These are phyloP conservation scores for Copromyces sp. DNA, from an alignment of 495 filamentous ascomycete species.

Conservation along the genomic window DNA sequence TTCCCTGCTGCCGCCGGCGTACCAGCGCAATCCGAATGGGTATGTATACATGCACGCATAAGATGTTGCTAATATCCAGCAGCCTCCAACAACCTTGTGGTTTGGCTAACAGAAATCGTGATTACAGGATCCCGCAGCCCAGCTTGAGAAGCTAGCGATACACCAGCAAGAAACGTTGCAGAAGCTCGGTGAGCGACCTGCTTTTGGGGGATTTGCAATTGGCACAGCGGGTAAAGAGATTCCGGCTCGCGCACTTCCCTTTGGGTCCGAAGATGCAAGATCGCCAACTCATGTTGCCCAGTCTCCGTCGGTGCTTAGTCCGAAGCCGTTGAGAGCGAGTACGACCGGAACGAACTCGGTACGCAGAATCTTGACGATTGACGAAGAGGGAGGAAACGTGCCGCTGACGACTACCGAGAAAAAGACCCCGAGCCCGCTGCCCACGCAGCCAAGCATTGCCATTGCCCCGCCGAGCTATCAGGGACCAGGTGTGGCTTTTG, in stretches of 20 bases:
- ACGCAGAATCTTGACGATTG: slow-evolving; percentile 17
- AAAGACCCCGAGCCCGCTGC: slow-evolving; percentile 3
- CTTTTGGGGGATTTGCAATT: slow-evolving; percentile 13
- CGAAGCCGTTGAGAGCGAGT: slow-evolving; percentile 31
- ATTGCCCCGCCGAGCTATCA: slow-evolving; percentile 34
- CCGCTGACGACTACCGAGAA: slow-evolving; percentile 5
- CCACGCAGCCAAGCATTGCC: not conserved
- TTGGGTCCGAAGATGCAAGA: slow-evolving; percentile 35
- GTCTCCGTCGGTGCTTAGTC: slow-evolving; percentile 25
- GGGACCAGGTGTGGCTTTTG: slow-evolving; percentile 34
- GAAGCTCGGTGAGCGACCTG: slow-evolving; percentile 25
- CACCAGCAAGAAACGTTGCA: slow-evolving; percentile 48
- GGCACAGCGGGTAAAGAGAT: slow-evolving; percentile 20
- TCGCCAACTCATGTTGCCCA: slow-evolving; percentile 39
- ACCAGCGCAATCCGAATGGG: slow-evolving; percentile 78
- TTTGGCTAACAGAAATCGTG: slow-evolving; percentile 40
- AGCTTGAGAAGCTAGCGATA: slow-evolving; percentile 58
- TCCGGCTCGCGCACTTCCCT: slow-evolving; percentile 33
- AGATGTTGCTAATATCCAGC: slow-evolving; percentile 35
- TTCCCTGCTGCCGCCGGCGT: slow-evolving; percentile 71
- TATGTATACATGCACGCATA: slow-evolving; percentile 50
- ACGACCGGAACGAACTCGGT: slow-evolving; percentile 18
- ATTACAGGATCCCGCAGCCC: slow-evolving; percentile 56
- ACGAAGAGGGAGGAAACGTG: slow-evolving; percentile 8
- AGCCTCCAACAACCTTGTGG: slow-evolving; percentile 45